Evolutionary conservation across 2,329 filamentous ascomycete genomes (phyloP).

Genomic region (Atkinsonella texensis): DNA sequence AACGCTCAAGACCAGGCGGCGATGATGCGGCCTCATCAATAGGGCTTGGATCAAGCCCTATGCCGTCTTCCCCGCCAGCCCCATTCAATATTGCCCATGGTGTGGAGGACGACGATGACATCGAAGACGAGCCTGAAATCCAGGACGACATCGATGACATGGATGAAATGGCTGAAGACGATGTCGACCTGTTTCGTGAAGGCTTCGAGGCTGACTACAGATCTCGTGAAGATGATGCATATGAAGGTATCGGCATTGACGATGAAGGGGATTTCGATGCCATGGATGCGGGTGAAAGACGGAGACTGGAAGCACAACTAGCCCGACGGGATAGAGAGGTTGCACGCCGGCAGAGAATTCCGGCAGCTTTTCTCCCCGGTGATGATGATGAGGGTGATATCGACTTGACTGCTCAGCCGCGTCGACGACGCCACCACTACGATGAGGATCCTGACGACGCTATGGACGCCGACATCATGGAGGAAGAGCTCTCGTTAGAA

Average conservation of each 20-base stretch:
- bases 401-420: conserved; percentile 75
- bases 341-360: conserved; percentile 52
- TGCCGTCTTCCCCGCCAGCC: conserved; percentile 54
- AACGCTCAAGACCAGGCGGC: conserved; percentile 40
- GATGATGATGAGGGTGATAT: conserved; percentile 79
- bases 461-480: conserved; percentile 88
- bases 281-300: conserved; percentile 52
- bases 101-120: conserved; percentile 58
- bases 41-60: conserved; percentile 44
- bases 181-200: conserved; percentile 65
- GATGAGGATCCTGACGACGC: conserved; percentile 91
- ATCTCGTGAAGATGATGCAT: conserved; percentile 53
- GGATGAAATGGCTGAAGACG: conserved; percentile 72
- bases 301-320: conserved; percentile 60
- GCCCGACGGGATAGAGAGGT: conserved; percentile 64
- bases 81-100: conserved; percentile 52
- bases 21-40: conserved; percentile 41
- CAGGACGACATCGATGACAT: conserved; percentile 66
- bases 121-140: conserved; percentile 58
- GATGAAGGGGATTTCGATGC: conserved; percentile 65
- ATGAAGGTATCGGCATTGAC: conserved; percentile 62
- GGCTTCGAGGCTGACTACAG: conserved; percentile 62
- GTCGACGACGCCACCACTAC: conserved; percentile 77
- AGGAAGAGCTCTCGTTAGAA: conserved; percentile 87
- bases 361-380: conserved; percentile 61